These are phyloP conservation scores for Phytophthora capsici DNA, from an alignment of 352 stramenopile genomes.

Conservation along the genomic window DNA sequence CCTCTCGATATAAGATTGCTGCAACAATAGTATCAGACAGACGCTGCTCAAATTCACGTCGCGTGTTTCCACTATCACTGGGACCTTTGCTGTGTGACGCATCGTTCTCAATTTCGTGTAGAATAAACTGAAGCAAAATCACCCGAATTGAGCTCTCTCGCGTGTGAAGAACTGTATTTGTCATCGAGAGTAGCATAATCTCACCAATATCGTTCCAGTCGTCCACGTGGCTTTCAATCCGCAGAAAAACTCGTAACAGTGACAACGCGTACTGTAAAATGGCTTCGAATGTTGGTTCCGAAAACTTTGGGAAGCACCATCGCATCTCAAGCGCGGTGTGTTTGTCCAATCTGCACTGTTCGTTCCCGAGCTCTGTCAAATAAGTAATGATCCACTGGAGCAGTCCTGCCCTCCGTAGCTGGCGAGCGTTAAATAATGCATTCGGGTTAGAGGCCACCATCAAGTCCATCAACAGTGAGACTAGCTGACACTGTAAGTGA, in stretches of 20 bases:
- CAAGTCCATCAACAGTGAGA: conserved; percentile 53
- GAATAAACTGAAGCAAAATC: conserved; percentile 57
- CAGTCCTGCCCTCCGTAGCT: conserved; percentile 60
- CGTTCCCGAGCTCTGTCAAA: conserved; percentile 57
- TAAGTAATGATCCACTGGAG: conserved; percentile 67
- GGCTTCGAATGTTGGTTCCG: conserved; percentile 40
- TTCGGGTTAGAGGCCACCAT: conserved; percentile 68
- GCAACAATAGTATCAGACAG: conserved; percentile 52
- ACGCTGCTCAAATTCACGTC: background rate
- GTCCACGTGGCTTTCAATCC: conserved; percentile 65
- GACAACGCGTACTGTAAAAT: conserved; percentile 57
- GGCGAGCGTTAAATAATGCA: conserved; percentile 77
- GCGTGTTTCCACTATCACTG: background rate
- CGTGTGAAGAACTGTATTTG: conserved; percentile 36
- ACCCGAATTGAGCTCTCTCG: conserved; percentile 42
- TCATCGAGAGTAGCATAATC: conserved; percentile 59
- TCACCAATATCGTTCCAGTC: conserved; percentile 55
- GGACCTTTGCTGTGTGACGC: background rate
- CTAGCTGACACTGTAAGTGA: conserved; percentile 57
- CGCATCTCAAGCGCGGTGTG: conserved; percentile 40
- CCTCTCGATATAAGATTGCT: conserved; percentile 42
- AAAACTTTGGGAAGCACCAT: conserved; percentile 65
- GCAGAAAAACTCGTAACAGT: conserved; percentile 52
- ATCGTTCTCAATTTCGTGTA: conserved; percentile 65
- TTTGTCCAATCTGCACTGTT: conserved; percentile 42